A percentile compares a stretch with the other conserved stretches of the same genome.
Conservation (phyloP, 129 eudicot species). For the Lonicera japonica region DNA sequence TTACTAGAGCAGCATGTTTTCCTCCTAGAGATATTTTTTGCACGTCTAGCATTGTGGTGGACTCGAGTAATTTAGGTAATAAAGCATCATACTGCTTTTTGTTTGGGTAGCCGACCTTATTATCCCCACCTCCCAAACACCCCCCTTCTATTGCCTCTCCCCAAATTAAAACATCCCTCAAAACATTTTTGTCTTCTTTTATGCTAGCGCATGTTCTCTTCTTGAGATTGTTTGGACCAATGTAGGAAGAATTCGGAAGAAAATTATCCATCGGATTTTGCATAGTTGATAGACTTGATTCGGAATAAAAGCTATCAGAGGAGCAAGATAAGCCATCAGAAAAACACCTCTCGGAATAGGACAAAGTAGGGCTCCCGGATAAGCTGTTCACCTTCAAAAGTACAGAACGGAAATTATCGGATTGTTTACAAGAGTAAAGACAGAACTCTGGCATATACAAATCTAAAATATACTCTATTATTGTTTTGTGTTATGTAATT, state of each 20-base stretch:
- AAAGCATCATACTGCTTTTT: conserved; percentile 25
- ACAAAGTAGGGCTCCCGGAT: conserved; percentile 43
- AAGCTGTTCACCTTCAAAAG: conserved; percentile 47
- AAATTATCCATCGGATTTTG: conserved; percentile 26
- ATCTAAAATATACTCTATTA: too few species aligned
- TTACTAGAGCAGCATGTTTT: conserved; percentile 38
- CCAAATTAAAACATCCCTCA: conserved; percentile 55
- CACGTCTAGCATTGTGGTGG: conserved; percentile 47
- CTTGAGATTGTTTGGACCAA: conserved; percentile 24
- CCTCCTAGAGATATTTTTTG: conserved; percentile 35
- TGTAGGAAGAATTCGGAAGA: conserved; percentile 27
- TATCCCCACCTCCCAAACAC: conserved; percentile 21
- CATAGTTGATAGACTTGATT: conserved; percentile 43
- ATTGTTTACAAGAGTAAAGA: background rate
- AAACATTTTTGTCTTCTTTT: conserved; percentile 4
- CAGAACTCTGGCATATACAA: too few species aligned
- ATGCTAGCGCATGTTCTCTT: conserved; percentile 14
- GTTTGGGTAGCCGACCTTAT: conserved; percentile 9
- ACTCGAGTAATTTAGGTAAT: conserved; percentile 47
- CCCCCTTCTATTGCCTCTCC: conserved; percentile 49
- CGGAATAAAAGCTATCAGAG: conserved; percentile 49
- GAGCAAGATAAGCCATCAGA: conserved; percentile 52
- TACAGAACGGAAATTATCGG: background rate
- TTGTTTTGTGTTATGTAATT: too few species aligned
- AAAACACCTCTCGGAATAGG: conserved; percentile 44